These are phyloP conservation scores for Closterium sp. DNA, from an alignment of 139 green algal species.

Conservation along the genomic window DNA sequence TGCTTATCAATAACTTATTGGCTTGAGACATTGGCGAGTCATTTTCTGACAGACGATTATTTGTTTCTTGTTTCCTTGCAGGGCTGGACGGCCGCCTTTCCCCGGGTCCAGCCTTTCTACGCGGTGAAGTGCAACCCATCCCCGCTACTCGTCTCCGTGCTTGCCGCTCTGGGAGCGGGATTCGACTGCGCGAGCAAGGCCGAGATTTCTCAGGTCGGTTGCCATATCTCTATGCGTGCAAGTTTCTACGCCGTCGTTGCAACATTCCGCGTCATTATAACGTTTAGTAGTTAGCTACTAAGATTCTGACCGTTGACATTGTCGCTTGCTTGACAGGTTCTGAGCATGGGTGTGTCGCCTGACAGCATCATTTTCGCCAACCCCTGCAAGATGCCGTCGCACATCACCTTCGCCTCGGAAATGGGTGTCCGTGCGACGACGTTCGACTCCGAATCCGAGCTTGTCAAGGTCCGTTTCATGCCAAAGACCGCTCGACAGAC, in stretches of 20 bases:
- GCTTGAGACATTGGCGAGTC: background rate
- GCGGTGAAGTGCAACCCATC: slow-evolving; percentile 95
- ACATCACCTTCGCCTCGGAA: slow-evolving; percentile 69
- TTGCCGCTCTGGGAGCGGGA: slow-evolving; percentile 81
- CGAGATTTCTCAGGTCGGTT: slow-evolving; percentile 79
- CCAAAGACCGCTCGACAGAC: background rate
- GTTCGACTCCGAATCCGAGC: slow-evolving; percentile 90
- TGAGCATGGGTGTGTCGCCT: slow-evolving; percentile 71
- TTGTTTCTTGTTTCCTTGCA: slow-evolving; percentile 57
- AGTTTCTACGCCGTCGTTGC: too few relatives aligned
- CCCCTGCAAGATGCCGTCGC: slow-evolving; percentile 84
- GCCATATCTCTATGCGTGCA: too few relatives aligned
- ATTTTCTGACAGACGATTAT: background rate
- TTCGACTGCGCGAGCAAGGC: slow-evolving; percentile 93
- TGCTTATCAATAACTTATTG: background rate
- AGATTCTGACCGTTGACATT: background rate
- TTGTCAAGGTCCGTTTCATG: slow-evolving; percentile 76
- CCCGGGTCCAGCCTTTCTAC: slow-evolving; percentile 87
- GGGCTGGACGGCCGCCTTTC: slow-evolving; percentile 78
- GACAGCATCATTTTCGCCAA: slow-evolving; percentile 90
- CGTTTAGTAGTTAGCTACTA: background rate
- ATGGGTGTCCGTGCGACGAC: slow-evolving; percentile 75
- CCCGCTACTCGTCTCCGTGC: slow-evolving; percentile 70
- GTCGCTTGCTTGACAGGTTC: slow-evolving; percentile 5
- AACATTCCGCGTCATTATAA: background rate